phyloP scores from a whole-genome alignment of 306 rosid genomes.

The Cucurbita argyrosperma region DNA sequence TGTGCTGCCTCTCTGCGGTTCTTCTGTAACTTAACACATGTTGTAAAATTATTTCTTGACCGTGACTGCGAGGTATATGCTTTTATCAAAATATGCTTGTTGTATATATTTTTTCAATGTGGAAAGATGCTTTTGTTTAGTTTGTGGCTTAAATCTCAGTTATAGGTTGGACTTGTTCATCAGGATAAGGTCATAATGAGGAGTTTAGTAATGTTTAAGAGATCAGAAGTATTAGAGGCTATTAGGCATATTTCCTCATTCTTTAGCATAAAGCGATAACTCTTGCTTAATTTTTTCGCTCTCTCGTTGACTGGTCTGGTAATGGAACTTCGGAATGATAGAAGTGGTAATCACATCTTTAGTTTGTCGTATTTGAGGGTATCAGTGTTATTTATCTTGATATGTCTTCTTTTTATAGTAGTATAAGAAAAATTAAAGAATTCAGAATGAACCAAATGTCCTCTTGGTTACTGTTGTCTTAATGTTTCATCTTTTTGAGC shows the following conservation, averaged over 20 bases:
- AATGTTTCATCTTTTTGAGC: background rate
- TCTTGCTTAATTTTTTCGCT: background rate
- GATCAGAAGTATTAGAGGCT: background rate
- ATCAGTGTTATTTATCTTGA: background rate
- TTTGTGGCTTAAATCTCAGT: background rate
- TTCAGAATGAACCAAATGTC: background rate
- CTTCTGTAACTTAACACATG: background rate
- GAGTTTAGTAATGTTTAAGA: background rate
- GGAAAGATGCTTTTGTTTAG: background rate
- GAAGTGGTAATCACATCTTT: background rate
- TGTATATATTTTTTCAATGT: background rate
- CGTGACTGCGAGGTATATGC: background rate
- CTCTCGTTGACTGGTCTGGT: background rate
- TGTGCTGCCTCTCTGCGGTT: background rate
- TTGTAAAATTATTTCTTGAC: background rate
- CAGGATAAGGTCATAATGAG: background rate
- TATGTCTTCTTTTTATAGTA: background rate
- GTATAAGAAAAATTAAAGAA: background rate
- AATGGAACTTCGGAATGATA: background rate
- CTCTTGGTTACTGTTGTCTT: background rate
- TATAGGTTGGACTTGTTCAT: background rate
- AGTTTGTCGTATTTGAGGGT: background rate
- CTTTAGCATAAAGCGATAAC: background rate
- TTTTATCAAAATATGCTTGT: background rate
- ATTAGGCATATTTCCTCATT: background rate